Conservation (phyloP, 2,329 filamentous ascomycete species). For the Ilyonectria mors-panacis region DNA sequence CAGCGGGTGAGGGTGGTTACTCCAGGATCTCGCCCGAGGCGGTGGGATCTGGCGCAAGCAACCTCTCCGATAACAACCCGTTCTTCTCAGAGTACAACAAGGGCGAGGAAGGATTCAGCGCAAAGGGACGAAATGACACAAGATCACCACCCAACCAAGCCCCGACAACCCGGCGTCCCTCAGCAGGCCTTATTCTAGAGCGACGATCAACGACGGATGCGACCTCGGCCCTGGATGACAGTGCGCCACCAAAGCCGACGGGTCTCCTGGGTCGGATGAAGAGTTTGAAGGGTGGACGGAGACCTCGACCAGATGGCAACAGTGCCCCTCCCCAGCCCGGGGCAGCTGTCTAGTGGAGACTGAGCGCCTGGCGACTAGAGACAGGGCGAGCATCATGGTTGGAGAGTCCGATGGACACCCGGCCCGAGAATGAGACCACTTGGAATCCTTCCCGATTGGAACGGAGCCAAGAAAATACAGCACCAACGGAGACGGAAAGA, state of each 20-base stretch:
- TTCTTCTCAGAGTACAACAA: conserved; percentile 86
- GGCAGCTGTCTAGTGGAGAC: conserved; percentile 57
- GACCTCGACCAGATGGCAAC: conserved; percentile 54
- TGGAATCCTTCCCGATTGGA: conserved; percentile 21
- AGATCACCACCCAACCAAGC: conserved; percentile 70
- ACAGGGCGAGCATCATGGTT: conserved; percentile 33
- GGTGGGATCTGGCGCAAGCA: conserved; percentile 52
- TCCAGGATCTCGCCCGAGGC: conserved; percentile 58
- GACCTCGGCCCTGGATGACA: conserved; percentile 56
- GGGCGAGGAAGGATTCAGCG: conserved; percentile 66
- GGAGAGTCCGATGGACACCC: conserved; percentile 16
- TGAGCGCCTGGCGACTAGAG: conserved; percentile 42
- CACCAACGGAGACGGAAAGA: conserved; percentile 34
- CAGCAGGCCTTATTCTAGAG: conserved; percentile 66
- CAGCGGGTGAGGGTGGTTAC: conserved; percentile 68
- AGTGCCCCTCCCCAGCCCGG: conserved; percentile 56
- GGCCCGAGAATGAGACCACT: conserved; percentile 23
- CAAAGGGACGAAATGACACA: conserved; percentile 58
- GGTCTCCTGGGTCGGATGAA: conserved; percentile 86
- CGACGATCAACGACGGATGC: conserved; percentile 76
- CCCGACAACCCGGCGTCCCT: conserved; percentile 52
- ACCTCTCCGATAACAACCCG: conserved; percentile 71
- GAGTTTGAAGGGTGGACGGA: conserved; percentile 81
- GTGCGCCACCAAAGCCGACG: conserved; percentile 62
- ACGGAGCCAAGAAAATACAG: conserved; percentile 43